A percentile compares a stretch with the other conserved stretches of the same genome.
Conservation (phyloP, 2,329 filamentous ascomycete species). For the Rutstroemia sp. region DNA sequence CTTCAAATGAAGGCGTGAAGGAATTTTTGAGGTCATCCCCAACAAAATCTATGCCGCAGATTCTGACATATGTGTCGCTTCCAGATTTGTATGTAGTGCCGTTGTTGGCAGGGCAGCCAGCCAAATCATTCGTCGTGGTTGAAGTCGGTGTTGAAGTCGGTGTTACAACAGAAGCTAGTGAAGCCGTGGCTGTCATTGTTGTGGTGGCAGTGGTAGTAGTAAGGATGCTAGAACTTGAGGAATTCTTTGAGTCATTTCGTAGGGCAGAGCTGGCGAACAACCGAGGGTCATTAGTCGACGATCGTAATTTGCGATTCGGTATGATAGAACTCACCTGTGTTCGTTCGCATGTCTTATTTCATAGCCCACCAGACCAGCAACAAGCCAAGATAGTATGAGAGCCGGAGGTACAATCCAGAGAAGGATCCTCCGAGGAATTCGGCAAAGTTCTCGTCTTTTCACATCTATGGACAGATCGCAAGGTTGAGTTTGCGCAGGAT, state of each 20-base stretch:
- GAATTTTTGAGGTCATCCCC: background rate
- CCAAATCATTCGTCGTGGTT: background rate
- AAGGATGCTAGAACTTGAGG: background rate
- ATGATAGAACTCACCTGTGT: background rate
- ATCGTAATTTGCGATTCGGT: too few relatives aligned
- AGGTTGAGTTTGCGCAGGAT: background rate
- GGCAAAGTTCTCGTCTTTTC: background rate
- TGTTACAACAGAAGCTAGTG: background rate
- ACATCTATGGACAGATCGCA: background rate
- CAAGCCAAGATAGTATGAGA: background rate
- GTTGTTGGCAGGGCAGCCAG: background rate
- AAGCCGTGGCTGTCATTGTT: background rate
- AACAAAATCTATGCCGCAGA: background rate
- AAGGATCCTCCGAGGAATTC: background rate
- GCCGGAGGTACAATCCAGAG: background rate
- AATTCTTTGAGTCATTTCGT: background rate
- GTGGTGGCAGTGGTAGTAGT: background rate
- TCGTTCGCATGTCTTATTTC: background rate
- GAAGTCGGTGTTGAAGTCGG: background rate
- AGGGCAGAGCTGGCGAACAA: background rate
- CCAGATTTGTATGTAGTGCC: background rate
- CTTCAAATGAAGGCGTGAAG: background rate
- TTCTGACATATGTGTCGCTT: background rate
- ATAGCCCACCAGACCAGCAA: background rate
- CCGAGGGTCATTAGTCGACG: background rate